Evolutionary conservation across 2,329 filamentous ascomycete species (phyloP).

Genomic region (Monilinia polystroma): DNA sequence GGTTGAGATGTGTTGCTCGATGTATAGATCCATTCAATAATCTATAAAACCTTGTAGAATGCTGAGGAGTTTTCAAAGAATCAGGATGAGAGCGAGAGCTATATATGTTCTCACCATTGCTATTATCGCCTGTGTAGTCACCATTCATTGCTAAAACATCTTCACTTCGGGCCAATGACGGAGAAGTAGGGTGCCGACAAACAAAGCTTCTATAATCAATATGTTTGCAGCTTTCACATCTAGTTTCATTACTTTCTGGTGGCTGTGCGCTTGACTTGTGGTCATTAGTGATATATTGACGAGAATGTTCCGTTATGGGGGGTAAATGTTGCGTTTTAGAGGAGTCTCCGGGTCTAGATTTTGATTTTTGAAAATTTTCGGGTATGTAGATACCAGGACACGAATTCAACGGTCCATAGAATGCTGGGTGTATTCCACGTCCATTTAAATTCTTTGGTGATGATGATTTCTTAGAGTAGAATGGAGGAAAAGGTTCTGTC

Average conservation of each 20-base stretch:
- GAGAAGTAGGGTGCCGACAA: constrained; percentile 32
- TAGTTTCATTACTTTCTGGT: not conserved
- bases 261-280: not conserved
- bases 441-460: not conserved
- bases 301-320: not conserved
- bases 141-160: constrained; percentile 29
- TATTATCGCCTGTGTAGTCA: constrained; percentile 32
- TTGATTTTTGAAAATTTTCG: not conserved
- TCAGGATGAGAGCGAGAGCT: constrained; percentile 5
- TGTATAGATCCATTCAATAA: not conserved
- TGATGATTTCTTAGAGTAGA: not conserved
- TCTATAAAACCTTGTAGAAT: not conserved
- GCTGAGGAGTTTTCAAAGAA: not conserved
- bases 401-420: not conserved
- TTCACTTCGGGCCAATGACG: constrained; percentile 26
- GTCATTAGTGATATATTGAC: not conserved
- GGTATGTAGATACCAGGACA: constrained; percentile 4
- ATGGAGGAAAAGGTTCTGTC: not conserved
- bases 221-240: not conserved
- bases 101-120: not conserved
- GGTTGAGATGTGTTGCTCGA: not conserved
- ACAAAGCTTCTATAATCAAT: constrained; percentile 28
- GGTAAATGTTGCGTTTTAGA: not conserved
- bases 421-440: no score
- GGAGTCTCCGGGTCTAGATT: not conserved